Percentiles rank a stretch among this genome's conserved stretches.
These are phyloP conservation scores for Blumeria hordei DNA, from an alignment of 2,329 filamentous ascomycete species.

Conservation along the genomic window DNA sequence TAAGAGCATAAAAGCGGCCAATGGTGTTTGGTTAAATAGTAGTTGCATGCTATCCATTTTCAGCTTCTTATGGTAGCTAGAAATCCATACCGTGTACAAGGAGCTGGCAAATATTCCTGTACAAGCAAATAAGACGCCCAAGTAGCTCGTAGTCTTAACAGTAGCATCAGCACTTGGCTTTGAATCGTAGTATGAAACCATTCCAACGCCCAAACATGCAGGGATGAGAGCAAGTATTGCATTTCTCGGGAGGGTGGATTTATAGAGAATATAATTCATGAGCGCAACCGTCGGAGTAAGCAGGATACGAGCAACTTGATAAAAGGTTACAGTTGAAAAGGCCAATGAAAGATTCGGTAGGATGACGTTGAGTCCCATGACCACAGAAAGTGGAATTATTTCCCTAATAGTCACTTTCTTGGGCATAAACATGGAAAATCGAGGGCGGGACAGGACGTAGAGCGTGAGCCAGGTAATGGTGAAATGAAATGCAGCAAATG, in stretches of 20 bases:
- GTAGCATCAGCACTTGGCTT: conserved; percentile 22
- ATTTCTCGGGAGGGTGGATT: conserved; percentile 26
- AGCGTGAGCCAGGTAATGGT: conserved; percentile 38
- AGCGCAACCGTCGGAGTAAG: conserved; percentile 39
- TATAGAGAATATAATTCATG: conserved; percentile 39
- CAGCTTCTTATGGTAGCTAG: conserved; percentile 38
- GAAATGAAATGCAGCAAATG: conserved; percentile 46
- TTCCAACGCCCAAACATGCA: conserved; percentile 37
- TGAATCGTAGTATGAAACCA: conserved; percentile 47
- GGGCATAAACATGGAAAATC: conserved; percentile 32
- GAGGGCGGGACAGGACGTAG: conserved; percentile 32
- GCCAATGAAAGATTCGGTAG: conserved; percentile 43
- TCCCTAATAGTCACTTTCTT: conserved; percentile 28
- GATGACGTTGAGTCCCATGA: conserved; percentile 46
- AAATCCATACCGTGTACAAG: conserved; percentile 45
- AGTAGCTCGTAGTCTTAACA: conserved; percentile 28
- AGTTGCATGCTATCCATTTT: conserved; percentile 45
- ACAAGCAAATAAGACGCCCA: conserved; percentile 41
- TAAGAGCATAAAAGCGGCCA: conserved; percentile 35
- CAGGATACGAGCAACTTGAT: conserved; percentile 43
- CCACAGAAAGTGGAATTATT: conserved; percentile 37
- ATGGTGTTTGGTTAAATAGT: conserved; percentile 41
- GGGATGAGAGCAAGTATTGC: conserved; percentile 29
- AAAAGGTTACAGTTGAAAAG: conserved; percentile 44
- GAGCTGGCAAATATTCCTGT: conserved; percentile 38